Evolutionary conservation across 768 basidiomycete genomes (phyloP).

Genomic region (Steccherinum ochraceum): DNA sequence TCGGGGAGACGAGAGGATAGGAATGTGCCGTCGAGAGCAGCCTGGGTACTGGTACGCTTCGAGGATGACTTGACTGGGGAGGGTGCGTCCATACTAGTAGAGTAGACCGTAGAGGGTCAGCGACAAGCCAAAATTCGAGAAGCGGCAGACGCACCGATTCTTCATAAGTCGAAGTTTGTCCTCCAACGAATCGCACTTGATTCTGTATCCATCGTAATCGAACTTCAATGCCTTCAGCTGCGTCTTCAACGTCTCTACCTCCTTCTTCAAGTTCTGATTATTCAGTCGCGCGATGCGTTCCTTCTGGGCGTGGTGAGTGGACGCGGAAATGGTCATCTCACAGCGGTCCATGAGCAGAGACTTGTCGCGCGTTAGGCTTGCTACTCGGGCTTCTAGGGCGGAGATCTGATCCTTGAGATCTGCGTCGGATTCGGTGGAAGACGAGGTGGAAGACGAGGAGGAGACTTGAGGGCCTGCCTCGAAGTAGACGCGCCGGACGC

Average conservation of each 20-base stretch:
- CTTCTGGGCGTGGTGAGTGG: slow-evolving; percentile 26
- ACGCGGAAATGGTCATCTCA: slow-evolving; percentile 31
- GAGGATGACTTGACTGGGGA: neutral
- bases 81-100: too few species aligned
- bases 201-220: neutral
- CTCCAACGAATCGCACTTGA: neutral
- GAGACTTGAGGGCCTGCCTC: neutral
- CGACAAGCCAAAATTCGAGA: too few species aligned
- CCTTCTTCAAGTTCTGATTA: slow-evolving; percentile 9
- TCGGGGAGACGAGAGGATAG: neutral
- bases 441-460: slow-evolving; percentile 13
- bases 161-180: too few species aligned
- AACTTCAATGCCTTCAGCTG: slow-evolving; percentile 18
- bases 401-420: slow-evolving; percentile 28
- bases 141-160: too few species aligned
- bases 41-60: slow-evolving; percentile 17
- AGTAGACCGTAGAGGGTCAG: too few species aligned
- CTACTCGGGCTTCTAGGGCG: slow-evolving; percentile 32
- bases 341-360: slow-evolving; percentile 37
- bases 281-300: slow-evolving; percentile 6
- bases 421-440: slow-evolving; percentile 8
- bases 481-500: slow-evolving; percentile 45
- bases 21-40: slow-evolving; percentile 9
- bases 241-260: slow-evolving; percentile 15
- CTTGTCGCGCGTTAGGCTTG: slow-evolving; percentile 33